Conservation (phyloP, 1,139 yeast genomes). For the Protomyces lactucae-debilis region DNA sequence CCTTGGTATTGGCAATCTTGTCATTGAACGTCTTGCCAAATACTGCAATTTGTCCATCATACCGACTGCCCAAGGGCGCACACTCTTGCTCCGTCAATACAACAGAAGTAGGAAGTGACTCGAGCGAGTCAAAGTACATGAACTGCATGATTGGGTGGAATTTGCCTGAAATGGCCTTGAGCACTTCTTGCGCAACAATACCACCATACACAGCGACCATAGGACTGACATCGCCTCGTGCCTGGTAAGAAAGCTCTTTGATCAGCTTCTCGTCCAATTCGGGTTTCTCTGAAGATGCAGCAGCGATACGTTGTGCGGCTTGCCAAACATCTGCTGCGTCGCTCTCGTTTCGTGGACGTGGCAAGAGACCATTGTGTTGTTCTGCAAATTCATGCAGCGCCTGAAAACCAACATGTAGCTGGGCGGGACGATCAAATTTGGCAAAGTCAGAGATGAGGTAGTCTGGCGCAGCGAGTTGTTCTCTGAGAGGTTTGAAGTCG, state of each 20-base stretch:
- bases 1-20: slow-evolving; percentile 65
- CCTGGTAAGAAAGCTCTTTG: slow-evolving; percentile 71
- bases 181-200: slow-evolving; percentile 89
- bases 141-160: slow-evolving; percentile 87
- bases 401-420: slow-evolving; percentile 85
- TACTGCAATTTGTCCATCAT: slow-evolving; percentile 90
- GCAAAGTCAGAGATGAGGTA: slow-evolving; percentile 80
- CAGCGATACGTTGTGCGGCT: slow-evolving; percentile 56
- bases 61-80: slow-evolving; percentile 71
- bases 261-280: slow-evolving; percentile 62
- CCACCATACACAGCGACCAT: slow-evolving; percentile 91
- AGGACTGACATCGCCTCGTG: slow-evolving; percentile 89
- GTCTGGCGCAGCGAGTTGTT: slow-evolving; percentile 74
- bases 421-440: slow-evolving; percentile 86
- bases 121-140: slow-evolving; percentile 89
- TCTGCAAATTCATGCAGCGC: slow-evolving; percentile 73
- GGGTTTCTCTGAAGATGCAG: slow-evolving; percentile 54
- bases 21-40: slow-evolving; percentile 78
- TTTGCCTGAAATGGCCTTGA: slow-evolving; percentile 91
- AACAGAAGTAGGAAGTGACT: slow-evolving; percentile 66
- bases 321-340: slow-evolving; percentile 68
- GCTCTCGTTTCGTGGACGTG: slow-evolving; percentile 68
- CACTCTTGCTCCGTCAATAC: slow-evolving; percentile 68
- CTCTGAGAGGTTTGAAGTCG: slow-evolving; percentile 57
- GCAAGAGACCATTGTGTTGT: slow-evolving; percentile 59